phyloP scores from a whole-genome alignment of 2,329 filamentous ascomycete species.

The Emmonsia crescens region DNA sequence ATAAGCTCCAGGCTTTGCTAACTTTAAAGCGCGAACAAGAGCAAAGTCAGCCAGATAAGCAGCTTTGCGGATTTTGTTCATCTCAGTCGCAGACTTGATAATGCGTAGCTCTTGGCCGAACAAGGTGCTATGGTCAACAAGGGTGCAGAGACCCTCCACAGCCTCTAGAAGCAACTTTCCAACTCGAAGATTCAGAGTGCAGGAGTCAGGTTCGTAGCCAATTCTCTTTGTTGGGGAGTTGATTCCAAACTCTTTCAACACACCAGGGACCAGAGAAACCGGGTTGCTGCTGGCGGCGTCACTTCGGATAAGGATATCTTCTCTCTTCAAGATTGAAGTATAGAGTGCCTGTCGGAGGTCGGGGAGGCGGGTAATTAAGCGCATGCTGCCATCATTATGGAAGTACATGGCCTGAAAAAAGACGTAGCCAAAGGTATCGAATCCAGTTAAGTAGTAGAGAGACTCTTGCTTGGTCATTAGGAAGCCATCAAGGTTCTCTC shows the following conservation, averaged over 20 bases:
- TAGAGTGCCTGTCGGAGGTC: slow-evolving; percentile 26
- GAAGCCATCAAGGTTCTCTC: slow-evolving; percentile 26
- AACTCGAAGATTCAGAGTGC: slow-evolving; percentile 27
- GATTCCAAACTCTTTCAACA: slow-evolving; percentile 22
- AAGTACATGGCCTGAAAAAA: slow-evolving; percentile 30
- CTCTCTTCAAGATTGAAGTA: slow-evolving; percentile 24
- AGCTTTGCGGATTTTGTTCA: slow-evolving; percentile 23
- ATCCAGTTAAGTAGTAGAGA: slow-evolving; percentile 24
- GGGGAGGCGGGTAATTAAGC: slow-evolving; percentile 21
- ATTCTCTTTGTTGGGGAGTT: slow-evolving; percentile 20
- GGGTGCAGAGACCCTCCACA: slow-evolving; percentile 20
- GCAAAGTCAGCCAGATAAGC: slow-evolving; percentile 26
- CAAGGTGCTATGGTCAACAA: slow-evolving; percentile 22
- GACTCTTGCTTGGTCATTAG: slow-evolving; percentile 28
- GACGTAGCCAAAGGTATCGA: slow-evolving; percentile 27
- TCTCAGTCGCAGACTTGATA: slow-evolving; percentile 23
- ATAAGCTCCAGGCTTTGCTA: slow-evolving; percentile 26
- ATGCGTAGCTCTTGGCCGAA: slow-evolving; percentile 23
- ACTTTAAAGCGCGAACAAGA: slow-evolving; percentile 23
- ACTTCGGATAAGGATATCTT: slow-evolving; percentile 20
- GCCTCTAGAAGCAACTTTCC: slow-evolving; percentile 25
- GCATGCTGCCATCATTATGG: slow-evolving; percentile 24
- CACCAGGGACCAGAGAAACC: slow-evolving; percentile 21
- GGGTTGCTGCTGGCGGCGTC: slow-evolving; percentile 22
- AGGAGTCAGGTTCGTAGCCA: slow-evolving; percentile 29